Percentiles rank a stretch among this genome's conserved stretches.
phyloP scores from a whole-genome alignment of 2,329 filamentous ascomycete species.

The Arthrobotrys conoides region DNA sequence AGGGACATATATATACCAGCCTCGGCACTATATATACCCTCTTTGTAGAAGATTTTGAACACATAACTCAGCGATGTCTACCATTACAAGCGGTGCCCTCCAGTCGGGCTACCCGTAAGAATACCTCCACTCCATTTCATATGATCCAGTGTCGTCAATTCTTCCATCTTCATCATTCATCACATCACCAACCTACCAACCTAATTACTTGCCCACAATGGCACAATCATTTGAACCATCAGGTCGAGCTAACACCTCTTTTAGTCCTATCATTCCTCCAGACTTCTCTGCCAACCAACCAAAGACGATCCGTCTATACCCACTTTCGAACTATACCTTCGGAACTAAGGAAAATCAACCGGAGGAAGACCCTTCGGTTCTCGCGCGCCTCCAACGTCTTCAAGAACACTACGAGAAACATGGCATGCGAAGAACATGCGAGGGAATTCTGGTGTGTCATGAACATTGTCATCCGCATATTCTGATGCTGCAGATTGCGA shows the following conservation, averaged over 20 bases:
- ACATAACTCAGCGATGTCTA: constrained; percentile 28
- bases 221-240: background rate
- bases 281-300: constrained; percentile 92
- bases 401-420: constrained; percentile 93
- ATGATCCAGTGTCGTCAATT: no score
- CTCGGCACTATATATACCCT: background rate
- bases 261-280: constrained; percentile 79
- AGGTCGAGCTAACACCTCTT: constrained; percentile 26
- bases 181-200: background rate
- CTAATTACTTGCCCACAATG: background rate
- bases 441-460: constrained; percentile 96
- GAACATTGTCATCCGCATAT: constrained; percentile 99
- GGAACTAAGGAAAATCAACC: constrained; percentile 98
- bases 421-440: constrained; percentile 97
- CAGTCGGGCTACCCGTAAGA: constrained; percentile 51
- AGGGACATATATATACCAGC: background rate
- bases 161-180: no score
- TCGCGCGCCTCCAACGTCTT: constrained; percentile 91
- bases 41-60: background rate
- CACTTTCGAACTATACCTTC: constrained; percentile 98
- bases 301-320: constrained; percentile 88
- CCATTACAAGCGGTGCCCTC: constrained; percentile 13
- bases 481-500: constrained; percentile 98
- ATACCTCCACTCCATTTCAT: background rate
- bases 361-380: constrained; percentile 95